Evolutionary conservation across 1,284 basidiomycete genomes (phyloP), one percentile per base, ranked within the genome.

Genomic region (Sphaerobolus stellatus): DNA sequence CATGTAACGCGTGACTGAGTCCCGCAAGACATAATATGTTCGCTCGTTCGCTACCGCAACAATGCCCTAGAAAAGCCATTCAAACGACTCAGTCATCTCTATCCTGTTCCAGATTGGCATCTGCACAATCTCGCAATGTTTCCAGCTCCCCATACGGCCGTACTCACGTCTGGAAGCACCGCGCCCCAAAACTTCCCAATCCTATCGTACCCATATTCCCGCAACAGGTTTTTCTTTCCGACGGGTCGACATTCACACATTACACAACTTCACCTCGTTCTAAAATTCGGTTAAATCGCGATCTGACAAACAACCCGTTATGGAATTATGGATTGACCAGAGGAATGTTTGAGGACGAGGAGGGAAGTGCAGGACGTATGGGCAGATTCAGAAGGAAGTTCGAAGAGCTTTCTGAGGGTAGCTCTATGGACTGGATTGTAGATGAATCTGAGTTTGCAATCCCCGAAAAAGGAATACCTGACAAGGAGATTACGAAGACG

Each of bases 231-330:
- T 80, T 90, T 54, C 83, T 90, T 60, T 83, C 90, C 0, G 92
- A 94, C 70, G 92, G 92, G n/a, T 88, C 88, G 18, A 89, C 88
- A 1, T 92, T 91, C 68, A 84, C 82, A 2, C 88, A 93, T 61
- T 89, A 86, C 79, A 90, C 88, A 8, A 94, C 92, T 0, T 91
- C 91, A 0, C 92, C 92, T 1, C 83, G 84, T 4, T 86, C 88
- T 3, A 70, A 81, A 41, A 78, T 91, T 41, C 81, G 83, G 40
- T 75, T 93, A 44, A 89, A 90, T 22, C 83, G 92, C 40, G 92
- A 94, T 65, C 85, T 88, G 50, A 91, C 88, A 14, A 94, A 92
- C 68, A 89, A 92, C 67, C 88, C 87, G 9, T 69, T 91, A 24
- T 95, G 84, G 90, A 69, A 68, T 60, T 73, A 74, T 20, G 77